Evolutionary conservation across 1,284 basidiomycete species (phyloP), one percentile per base, ranked within the genome.

Genomic region (Athelia psychrophila): DNA sequence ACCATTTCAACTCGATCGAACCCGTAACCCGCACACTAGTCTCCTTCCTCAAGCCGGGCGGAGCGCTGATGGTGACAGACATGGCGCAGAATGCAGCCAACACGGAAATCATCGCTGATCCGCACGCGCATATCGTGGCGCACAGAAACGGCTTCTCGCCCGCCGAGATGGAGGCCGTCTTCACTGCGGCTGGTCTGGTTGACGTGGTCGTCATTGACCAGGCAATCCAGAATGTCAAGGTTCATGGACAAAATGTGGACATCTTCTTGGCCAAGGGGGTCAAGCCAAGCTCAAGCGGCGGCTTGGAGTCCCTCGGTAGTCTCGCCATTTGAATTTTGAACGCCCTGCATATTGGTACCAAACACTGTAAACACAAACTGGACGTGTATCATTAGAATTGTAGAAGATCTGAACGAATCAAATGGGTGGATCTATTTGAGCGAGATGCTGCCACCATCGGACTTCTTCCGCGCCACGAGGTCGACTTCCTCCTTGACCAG

Each of bases 401-500:
- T n/a, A n/a, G n/a, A n/a, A n/a, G n/a, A n/a, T n/a, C n/a, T n/a
- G n/a, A n/a, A n/a, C n/a, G n/a, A n/a, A n/a, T n/a, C n/a, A n/a
- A n/a, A n/a, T n/a, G n/a, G n/a, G n/a, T n/a, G n/a, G n/a, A n/a
- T n/a, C 70, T 51, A 71, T n/a, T 54, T 62, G 46, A 69, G 51
- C 13, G 70, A 77, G 48, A 89, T 62, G n/a, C 70, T 68, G 1
- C 88, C 86, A 16, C 91, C 90, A 62, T n/a, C n/a, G n/a, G 87
- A 88, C 55, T 78, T 78, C 64, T 76, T 78, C 54, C 78, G 73
- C 3, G 80, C 76, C 24, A 81, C 75, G 18, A 64, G 69, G 56
- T 90, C 85, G 68, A 93, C 80, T 56, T 73, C 75, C 9, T 60
- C 69, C 65, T 86, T 85, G 6, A 91, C 81, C 25, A 77, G 76